Conservation (phyloP, 177 flowering plant species). For the Telopea speciosissima region DNA sequence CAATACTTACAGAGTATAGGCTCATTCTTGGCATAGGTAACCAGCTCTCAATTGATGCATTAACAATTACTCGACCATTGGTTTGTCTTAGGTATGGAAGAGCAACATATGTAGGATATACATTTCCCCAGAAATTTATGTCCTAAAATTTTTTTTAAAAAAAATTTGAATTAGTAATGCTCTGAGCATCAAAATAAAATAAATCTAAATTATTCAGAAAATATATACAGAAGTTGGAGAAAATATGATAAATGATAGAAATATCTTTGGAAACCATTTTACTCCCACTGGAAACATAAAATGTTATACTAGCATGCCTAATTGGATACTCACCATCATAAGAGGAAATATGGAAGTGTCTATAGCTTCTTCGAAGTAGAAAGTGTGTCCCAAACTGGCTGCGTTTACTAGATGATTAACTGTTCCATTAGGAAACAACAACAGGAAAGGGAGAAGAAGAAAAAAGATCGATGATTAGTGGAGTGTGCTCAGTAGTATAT, state of each 20-base stretch:
- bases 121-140: constrained; percentile 93
- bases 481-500: too few relatives aligned
- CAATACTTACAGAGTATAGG: constrained; percentile 65
- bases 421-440: constrained; percentile 25
- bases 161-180: background rate
- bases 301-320: too few relatives aligned
- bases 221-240: too few relatives aligned
- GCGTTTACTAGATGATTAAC: constrained; percentile 96
- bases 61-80: constrained; percentile 69
- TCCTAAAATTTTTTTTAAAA: constrained; percentile 51
- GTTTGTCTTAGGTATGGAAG: constrained; percentile 65
- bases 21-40: constrained; percentile 92
- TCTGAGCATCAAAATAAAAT: background rate
- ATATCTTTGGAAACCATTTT: too few relatives aligned
- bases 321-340: constrained; percentile 48
- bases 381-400: constrained; percentile 81
- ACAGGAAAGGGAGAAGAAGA: too few relatives aligned
- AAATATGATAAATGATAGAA: too few relatives aligned
- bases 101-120: constrained; percentile 81
- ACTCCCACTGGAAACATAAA: too few relatives aligned
- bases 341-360: constrained; percentile 78
- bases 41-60: constrained; percentile 90
- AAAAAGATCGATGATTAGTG: too few relatives aligned
- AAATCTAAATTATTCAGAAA: too few relatives aligned
- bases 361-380: constrained; percentile 69